Base-by-base conservation (phyloP, 2,329 filamentous ascomycete species). In the Mycosphaerella sp. region DNA sequence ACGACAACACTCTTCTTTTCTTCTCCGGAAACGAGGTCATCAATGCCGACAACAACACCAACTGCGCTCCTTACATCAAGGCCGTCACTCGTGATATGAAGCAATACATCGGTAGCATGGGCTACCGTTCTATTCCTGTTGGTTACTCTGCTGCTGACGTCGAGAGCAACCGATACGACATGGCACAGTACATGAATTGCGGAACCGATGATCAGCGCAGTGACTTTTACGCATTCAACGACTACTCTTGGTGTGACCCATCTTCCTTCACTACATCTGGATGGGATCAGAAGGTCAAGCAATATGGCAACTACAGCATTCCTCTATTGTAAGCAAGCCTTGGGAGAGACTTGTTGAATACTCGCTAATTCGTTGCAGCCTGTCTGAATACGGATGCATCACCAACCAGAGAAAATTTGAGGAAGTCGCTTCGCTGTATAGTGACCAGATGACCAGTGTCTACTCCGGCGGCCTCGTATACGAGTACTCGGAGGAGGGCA, bases 401-500 rank as follows among this genome's bases (percentile, higher is more conserved):
- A 85, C 80, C 67, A 89, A 87, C 76, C 80, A 75, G 54, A 90
- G 91, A 62, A 75, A 85, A 65, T 98, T 95, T 65, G 76, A 82
- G 53, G 91, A 96, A 74, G 73, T 96, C 46, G 71, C 71, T 42
- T 78, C 90, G 41, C 77, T 98, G 52, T 97, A 96, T 84, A 80
- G 75, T 71, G 72, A 71, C 16, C 69, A 95, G 54, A 97, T 97
- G 91, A 89, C 85, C 6, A 62, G 70, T 14, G 89, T 96, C 64
- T 97, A 95, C 80, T 96, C 90, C 36, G 93, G 93, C 64, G 93
- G 93, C 69, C 80, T 98, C 35, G 87, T 96, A 70, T 98, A 96
- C 74, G 90, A 97, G 73, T 98, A 95, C 76, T 84, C 86, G 8
- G 74, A 86, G 65, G 89, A 94, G 71, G 77, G 78, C 55, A 88